A percentile compares a stretch with the other conserved stretches of the same genome.
phyloP scores from a whole-genome alignment of 228 moss, liverwort and hornwort species.

The Sphagnum magellanicum region DNA sequence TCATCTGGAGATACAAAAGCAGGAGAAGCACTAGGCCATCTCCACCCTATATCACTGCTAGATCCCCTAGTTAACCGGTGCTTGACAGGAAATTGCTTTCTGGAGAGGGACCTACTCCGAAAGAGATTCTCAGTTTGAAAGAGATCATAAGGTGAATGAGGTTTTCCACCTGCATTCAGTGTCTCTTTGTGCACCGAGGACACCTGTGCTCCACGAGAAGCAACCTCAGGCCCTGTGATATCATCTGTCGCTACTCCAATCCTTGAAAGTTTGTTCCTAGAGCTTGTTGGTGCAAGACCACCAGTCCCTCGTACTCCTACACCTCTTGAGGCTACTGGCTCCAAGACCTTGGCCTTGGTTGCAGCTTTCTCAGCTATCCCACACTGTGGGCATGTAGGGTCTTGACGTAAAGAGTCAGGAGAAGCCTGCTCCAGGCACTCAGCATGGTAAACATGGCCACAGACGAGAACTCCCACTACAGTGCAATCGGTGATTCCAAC shows the following conservation, averaged over 20 bases:
- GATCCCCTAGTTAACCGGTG: conserved; percentile 18
- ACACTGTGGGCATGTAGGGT: conserved; percentile 67
- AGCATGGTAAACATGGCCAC: conserved; percentile 72
- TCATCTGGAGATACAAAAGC: conserved; percentile 29
- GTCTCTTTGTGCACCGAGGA: not conserved
- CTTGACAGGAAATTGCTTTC: conserved; percentile 25
- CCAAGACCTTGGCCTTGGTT: conserved; percentile 14
- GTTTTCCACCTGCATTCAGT: conserved; percentile 22
- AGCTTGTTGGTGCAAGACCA: conserved; percentile 34
- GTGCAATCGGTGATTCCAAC: conserved; percentile 57
- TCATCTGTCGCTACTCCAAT: conserved; percentile 61
- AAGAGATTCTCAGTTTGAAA: conserved; percentile 13
- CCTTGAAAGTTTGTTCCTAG: conserved; percentile 65
- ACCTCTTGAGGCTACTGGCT: conserved; percentile 21
- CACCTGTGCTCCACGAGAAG: conserved; percentile 4
- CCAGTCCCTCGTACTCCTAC: conserved; percentile 23
- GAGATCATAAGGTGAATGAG: conserved; percentile 11
- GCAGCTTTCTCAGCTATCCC: conserved; percentile 32
- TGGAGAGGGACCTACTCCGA: conserved; percentile 20
- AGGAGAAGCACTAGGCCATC: conserved; percentile 24
- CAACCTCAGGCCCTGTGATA: conserved; percentile 22
- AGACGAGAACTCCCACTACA: conserved; percentile 64
- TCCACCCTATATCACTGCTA: conserved; percentile 11
- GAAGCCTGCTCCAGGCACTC: conserved; percentile 68
- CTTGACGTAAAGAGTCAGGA: conserved; percentile 54